Base-by-base conservation (phyloP, 352 stramenopile species). In the Globisporangium echinulatum region DNA sequence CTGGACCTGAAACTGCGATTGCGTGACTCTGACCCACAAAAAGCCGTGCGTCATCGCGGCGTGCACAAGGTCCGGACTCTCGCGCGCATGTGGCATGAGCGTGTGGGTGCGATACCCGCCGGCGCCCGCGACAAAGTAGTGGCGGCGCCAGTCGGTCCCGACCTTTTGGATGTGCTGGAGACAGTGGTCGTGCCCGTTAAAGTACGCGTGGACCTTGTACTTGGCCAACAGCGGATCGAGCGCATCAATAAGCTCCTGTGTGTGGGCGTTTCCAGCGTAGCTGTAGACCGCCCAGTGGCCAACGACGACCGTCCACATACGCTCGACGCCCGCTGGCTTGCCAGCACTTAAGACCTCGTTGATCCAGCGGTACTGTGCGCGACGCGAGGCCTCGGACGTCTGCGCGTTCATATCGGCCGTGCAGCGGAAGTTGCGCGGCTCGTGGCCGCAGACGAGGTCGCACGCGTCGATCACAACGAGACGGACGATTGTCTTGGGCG, bases 221-320 rank as follows among this genome's bases (percentile, higher is more conserved):
- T 90, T 91, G 43, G 82, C 71, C 9, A 95, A 60, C 51, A 95
- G 59, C 42, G 85, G 85, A 33, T 92, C 75, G 39, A 95, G 68
- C 48, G 68, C 69, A 10, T 75, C 56, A 54, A 95, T 93, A 9
- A 95, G 63, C 66, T 95, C 83, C 0, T 72, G 70, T 3, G 85
- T 95, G 60, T 90, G 73, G 11, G 73, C 84, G 49, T 95, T 95
- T 7, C 85, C 85, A 2, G 85, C 85, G 42, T 83, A 93, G 61
- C 83, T 93, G 70, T 90, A 92, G 17, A 95, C 77, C 3, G 67
- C 85, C 85, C 85, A 95, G 62, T 95, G 85, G 13, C 83, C 83
- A 43, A 93, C 79, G 8, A 93, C 83, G 13, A 95, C 67, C 11
- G 72, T 95, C 85, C 85, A 95, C 85, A 95, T 92, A 54, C 69